Conservation (phyloP, 164 flowering plant genomes). For the Sedum album region DNA sequence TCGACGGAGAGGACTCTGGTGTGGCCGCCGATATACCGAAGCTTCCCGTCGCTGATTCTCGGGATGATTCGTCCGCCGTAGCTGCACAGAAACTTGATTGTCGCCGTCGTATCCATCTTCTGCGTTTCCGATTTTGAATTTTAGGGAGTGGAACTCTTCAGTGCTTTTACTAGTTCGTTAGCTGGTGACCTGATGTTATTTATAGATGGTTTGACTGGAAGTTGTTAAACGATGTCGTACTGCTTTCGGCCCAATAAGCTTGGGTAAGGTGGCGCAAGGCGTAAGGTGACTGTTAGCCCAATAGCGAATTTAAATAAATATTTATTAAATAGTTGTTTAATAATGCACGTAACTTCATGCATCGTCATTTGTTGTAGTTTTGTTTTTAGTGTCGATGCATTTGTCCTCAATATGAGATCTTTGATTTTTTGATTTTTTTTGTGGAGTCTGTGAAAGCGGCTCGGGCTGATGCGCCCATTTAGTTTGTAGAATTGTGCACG, state of each 20-base stretch:
- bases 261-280: background rate
- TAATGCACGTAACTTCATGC: background rate
- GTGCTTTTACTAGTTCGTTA: background rate
- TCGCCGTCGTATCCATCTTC: background rate
- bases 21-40: conserved; percentile 56
- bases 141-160: background rate
- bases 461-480: background rate
- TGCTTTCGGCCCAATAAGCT: background rate
- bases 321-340: background rate
- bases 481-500: too few relatives aligned
- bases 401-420: too few relatives aligned
- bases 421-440: background rate
- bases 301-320: background rate
- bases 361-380: background rate
- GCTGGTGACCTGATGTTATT: background rate
- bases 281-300: background rate
- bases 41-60: conserved; percentile 38
- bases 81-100: conserved; percentile 51
- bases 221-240: background rate
- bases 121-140: background rate
- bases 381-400: too few relatives aligned
- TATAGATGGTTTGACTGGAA: background rate
- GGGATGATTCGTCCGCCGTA: conserved; percentile 52
- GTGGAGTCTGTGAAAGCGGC: background rate
- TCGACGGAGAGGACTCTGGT: conserved; percentile 54